phyloP scores from a whole-genome alignment of 768 basidiomycete genomes.

The Coprinellus micaceus region DNA sequence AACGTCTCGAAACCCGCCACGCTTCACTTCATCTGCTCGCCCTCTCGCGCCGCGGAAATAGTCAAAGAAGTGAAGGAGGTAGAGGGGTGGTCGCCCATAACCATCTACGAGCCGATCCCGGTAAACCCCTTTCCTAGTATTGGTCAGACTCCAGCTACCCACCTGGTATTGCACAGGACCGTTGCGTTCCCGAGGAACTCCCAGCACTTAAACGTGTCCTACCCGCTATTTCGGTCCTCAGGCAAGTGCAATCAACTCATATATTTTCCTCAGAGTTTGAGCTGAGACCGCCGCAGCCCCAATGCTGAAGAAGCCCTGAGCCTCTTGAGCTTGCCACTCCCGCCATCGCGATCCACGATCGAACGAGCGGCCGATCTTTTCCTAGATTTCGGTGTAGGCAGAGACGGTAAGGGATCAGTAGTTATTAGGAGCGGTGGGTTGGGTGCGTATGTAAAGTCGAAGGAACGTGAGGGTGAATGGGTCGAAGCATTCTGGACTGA shows the following conservation, averaged over 20 bases:
- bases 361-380: constrained; percentile 67
- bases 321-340: constrained; percentile 52
- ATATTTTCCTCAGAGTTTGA: no score
- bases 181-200: constrained; percentile 77
- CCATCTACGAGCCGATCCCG: constrained; percentile 86
- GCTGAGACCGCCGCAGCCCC: constrained; percentile 54
- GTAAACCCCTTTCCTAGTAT: constrained; percentile 30
- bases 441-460: constrained; percentile 63
- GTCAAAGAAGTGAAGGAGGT: constrained; percentile 56
- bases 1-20: constrained; percentile 46
- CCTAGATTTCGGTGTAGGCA: constrained; percentile 56
- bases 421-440: constrained; percentile 72
- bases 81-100: constrained; percentile 57
- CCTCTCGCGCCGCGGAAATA: constrained; percentile 62
- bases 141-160: neutral
- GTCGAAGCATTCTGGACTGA: constrained; percentile 69
- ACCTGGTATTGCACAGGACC: constrained; percentile 42
- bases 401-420: constrained; percentile 49
- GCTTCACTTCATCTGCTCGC: constrained; percentile 86
- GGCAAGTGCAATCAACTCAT: constrained; percentile 40
- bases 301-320: constrained; percentile 82
- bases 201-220: constrained; percentile 61
- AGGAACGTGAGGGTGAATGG: constrained; percentile 47
- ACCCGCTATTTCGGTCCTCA: constrained; percentile 60
- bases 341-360: constrained; percentile 49